Base-by-base conservation (phyloP, 2,329 filamentous ascomycete genomes). In the Aureobasidium sp. region DNA sequence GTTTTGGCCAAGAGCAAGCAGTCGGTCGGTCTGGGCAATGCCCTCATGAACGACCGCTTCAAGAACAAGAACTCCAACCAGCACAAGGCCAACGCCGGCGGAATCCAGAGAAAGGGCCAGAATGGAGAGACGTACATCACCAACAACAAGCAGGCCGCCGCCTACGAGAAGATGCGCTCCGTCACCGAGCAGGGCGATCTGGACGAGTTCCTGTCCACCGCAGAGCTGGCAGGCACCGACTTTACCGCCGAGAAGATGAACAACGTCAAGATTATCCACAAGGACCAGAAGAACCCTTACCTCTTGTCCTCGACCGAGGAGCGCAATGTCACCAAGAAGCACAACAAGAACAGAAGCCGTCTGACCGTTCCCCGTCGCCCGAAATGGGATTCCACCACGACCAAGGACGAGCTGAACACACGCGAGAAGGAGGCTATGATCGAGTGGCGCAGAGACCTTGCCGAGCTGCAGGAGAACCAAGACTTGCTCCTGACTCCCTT, bases 171-270 rank as follows among this genome's bases (percentile, higher is more conserved):
- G 82, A 97, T 99, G 94, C 91, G 93, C 79, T 96, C 91, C 74
- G 90, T 99, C 68, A 99, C 94, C 5, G 91, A 99, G 80, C 94
- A 99, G 77, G 92, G 88, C 68, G 92, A 92, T 48, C 85, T 99
- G 65, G 94, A 99, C 75, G 94, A 99, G 76, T 99, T 99, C 75
- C 80, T 99, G 66, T 90, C 89, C 62, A 99, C 94, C 1, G 95
- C 94, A 66, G 92, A 97, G 78, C 80, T 99, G 68, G 94, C 94
- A n/a, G 93, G 91, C 67, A 99, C 94, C 67, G 94, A 99, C 74
- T 99, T 99, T 76, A 97, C 93, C 0, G 95, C 94, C 31, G 92
- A 97, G 80, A 97, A 97, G 83, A 89, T 96, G 85, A 97, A 93
- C 78, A 97, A 95, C 72, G 89, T 97, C 77, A 97, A 97, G 80